Percentiles rank a stretch among this genome's conserved stretches.
Evolutionary conservation across 352 stramenopile species (phyloP).

Genomic region (Plasmopara halstedii): DNA sequence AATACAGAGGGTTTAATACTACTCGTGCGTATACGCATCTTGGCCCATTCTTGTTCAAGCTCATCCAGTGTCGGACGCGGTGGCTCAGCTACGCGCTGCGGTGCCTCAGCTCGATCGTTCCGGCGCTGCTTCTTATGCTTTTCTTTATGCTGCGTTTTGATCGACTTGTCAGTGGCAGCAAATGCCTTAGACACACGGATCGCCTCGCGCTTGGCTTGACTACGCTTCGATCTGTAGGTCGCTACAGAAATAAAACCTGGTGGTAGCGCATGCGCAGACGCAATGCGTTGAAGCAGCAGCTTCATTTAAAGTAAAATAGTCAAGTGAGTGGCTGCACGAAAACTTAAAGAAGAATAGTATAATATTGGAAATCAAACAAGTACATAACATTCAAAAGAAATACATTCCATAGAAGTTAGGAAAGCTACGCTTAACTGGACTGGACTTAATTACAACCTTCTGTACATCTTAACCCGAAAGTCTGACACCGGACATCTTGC

Average conservation of each 20-base stretch:
- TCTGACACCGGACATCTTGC: constrained; percentile 72
- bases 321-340: constrained; percentile 8
- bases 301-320: constrained; percentile 33
- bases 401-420: too few relatives aligned
- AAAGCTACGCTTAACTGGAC: constrained; percentile 19
- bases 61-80: constrained; percentile 20
- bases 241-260: constrained; percentile 26
- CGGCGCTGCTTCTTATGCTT: constrained; percentile 4
- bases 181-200: constrained; percentile 1
- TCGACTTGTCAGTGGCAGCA: constrained; percentile 7
- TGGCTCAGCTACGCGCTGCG: constrained; percentile 6
- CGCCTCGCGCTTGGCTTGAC: constrained; percentile 29
- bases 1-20: constrained; percentile 29
- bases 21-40: constrained; percentile 31
- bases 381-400: too few relatives aligned
- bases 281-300: constrained; percentile 25
- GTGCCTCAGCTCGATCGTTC: constrained; percentile 5
- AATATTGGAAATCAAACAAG: too few relatives aligned
- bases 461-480: constrained; percentile 31
- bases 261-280: constrained; percentile 6
- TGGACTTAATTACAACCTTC: background rate
- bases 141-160: constrained; percentile 12
- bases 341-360: too few relatives aligned
- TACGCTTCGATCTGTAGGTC: constrained; percentile 49
- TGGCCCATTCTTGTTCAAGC: constrained; percentile 39